These are phyloP conservation scores for Scytalidium lignicola DNA, from an alignment of 2,329 filamentous ascomycete species.

Conservation along the genomic window DNA sequence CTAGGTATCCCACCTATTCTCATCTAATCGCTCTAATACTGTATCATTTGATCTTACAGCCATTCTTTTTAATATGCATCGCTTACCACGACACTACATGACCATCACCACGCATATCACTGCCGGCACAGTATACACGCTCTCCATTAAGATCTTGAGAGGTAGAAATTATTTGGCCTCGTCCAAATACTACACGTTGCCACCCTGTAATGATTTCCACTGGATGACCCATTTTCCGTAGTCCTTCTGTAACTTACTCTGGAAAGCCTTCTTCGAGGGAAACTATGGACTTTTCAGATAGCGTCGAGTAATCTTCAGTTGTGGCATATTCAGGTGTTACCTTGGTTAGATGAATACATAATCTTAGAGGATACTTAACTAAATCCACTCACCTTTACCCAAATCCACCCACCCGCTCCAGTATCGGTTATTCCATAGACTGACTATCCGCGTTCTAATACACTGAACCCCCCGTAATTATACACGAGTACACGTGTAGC, in stretches of 20 bases:
- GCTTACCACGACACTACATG: neutral
- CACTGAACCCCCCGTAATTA: no score
- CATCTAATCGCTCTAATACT: no score
- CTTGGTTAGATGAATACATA: neutral
- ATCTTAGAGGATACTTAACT: no score
- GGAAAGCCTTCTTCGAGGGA: constrained; percentile 67
- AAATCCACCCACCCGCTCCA: no score
- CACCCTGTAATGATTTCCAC: constrained; percentile 61
- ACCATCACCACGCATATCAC: constrained; percentile 79
- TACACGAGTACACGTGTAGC: no score
- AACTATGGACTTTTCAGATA: constrained; percentile 10
- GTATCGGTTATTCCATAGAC: no score
- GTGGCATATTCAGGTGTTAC: constrained; percentile 11
- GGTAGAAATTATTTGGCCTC: constrained; percentile 76
- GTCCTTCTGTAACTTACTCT: constrained; percentile 57
- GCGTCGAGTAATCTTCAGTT: constrained; percentile 8
- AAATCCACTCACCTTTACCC: no score
- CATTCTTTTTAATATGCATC: no score
- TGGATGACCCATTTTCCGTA: constrained; percentile 64
- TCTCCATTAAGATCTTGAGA: constrained; percentile 65
- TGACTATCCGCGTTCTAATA: no score
- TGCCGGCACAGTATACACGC: constrained; percentile 77
- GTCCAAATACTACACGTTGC: constrained; percentile 65
- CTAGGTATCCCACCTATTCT: no score
- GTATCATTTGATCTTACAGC: no score